Evolutionary conservation across 257 asterid species (phyloP).

Genomic region (Rhazya stricta): DNA sequence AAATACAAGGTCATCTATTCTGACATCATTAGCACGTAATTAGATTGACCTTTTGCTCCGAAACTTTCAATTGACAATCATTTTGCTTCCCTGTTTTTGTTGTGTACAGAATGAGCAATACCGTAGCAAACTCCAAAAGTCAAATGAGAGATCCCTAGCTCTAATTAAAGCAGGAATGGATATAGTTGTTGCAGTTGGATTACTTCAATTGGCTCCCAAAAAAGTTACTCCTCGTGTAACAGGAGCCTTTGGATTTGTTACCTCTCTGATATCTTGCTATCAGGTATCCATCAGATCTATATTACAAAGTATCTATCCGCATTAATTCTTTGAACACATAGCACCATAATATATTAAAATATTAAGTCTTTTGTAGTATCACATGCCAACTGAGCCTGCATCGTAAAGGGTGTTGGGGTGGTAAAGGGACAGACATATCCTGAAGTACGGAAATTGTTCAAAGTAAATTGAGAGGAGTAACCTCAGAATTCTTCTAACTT

Average conservation of each 20-base stretch:
- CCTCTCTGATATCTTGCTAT: conserved; percentile 95
- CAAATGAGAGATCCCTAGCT: conserved; percentile 76
- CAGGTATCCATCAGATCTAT: conserved; percentile 47
- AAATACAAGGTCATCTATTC: conserved; percentile 55
- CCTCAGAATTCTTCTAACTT: neutral
- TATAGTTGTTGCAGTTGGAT: conserved; percentile 81
- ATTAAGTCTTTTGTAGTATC: neutral
- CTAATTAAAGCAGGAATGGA: conserved; percentile 82
- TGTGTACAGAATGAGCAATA: conserved; percentile 59
- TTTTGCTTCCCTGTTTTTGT: conserved; percentile 14
- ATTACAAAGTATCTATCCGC: neutral
- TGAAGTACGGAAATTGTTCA: neutral
- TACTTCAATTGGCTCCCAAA: conserved; percentile 93
- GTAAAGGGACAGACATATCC: neutral
- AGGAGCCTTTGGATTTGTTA: conserved; percentile 78
- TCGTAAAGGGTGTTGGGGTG: neutral
- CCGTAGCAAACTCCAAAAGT: conserved; percentile 49
- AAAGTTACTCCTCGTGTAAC: conserved; percentile 94
- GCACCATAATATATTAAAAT: neutral
- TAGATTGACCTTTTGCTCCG: conserved; percentile 3
- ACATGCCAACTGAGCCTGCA: neutral
- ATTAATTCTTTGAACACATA: neutral
- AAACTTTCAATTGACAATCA: neutral
- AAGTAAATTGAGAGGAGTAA: neutral
- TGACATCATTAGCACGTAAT: conserved; percentile 6